Evolutionary conservation across 2,329 filamentous ascomycete species (phyloP).

Genomic region (Ophiostoma sp.): DNA sequence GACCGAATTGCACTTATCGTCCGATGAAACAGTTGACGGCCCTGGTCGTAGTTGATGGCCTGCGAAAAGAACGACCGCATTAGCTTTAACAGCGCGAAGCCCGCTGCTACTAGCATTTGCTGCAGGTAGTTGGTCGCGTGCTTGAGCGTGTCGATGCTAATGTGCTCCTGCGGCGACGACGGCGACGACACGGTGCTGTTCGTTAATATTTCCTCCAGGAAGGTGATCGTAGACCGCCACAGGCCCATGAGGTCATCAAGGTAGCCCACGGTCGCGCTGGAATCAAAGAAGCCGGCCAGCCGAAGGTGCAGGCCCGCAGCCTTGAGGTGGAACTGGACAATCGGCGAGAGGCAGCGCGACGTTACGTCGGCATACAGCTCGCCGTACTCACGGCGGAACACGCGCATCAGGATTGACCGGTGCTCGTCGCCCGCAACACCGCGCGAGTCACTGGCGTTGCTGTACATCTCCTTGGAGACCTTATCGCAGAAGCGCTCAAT

Average conservation of each 20-base stretch:
- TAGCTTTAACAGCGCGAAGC: constrained; percentile 71
- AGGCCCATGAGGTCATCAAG: constrained; percentile 69
- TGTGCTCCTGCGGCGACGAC: constrained; percentile 42
- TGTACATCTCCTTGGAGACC: constrained; percentile 73
- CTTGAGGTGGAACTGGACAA: constrained; percentile 61
- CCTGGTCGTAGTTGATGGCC: constrained; percentile 63
- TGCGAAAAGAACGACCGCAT: constrained; percentile 70
- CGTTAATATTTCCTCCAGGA: constrained; percentile 60
- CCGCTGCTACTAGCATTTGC: constrained; percentile 78
- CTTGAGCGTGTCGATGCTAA: constrained; percentile 51
- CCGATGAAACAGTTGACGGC: constrained; percentile 62
- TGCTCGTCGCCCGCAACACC: constrained; percentile 64
- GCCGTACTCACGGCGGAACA: constrained; percentile 59
- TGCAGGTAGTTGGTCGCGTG: constrained; percentile 72
- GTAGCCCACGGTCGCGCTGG: constrained; percentile 64
- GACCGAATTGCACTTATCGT: constrained; percentile 65
- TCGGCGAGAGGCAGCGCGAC: constrained; percentile 52
- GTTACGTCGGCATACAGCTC: constrained; percentile 58
- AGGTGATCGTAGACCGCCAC: constrained; percentile 65
- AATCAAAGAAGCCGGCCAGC: constrained; percentile 75
- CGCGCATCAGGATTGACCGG: constrained; percentile 59
- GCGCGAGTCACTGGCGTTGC: constrained; percentile 66
- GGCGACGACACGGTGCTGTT: constrained; percentile 42
- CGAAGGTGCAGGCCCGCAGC: constrained; percentile 71
- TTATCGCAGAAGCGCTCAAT: constrained; percentile 73